Evolutionary conservation across 345 rosid genomes (phyloP).

Genomic region (Lenwebbia sp.): DNA sequence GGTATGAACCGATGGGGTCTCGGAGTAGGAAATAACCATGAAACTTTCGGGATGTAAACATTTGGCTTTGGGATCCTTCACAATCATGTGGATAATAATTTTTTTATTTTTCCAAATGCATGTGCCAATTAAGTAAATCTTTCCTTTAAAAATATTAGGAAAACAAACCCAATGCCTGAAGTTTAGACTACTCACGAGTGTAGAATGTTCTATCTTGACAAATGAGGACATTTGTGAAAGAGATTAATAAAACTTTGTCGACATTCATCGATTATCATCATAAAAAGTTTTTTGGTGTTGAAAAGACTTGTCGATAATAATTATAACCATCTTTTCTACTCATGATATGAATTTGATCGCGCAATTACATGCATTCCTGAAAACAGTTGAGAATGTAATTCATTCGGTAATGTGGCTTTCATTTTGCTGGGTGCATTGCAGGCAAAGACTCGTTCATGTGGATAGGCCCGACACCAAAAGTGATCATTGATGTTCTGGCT

Average conservation of each 20-base stretch:
- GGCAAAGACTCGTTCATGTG: slow-evolving; percentile 33
- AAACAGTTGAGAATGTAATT: background rate
- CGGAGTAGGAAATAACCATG: too few species aligned
- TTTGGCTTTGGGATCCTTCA: background rate
- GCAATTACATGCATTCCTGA: background rate
- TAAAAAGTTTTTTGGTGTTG: background rate
- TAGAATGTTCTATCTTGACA: too few species aligned
- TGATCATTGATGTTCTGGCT: too few species aligned
- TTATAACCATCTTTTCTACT: background rate
- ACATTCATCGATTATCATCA: background rate
- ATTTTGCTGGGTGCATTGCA: background rate
- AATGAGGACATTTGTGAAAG: background rate
- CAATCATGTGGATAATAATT: background rate
- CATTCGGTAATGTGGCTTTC: background rate
- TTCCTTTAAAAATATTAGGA: too few species aligned
- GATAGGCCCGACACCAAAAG: slow-evolving; percentile 27
- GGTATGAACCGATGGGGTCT: too few species aligned
- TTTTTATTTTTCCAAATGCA: too few species aligned
- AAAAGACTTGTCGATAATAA: background rate
- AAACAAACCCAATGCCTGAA: too few species aligned
- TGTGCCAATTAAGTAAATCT: too few species aligned
- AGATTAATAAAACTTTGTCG: background rate
- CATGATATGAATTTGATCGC: background rate
- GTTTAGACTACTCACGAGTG: too few species aligned
- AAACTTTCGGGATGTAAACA: background rate